Percentiles rank a stretch among this genome's conserved stretches.
Conservation (phyloP, 495 filamentous ascomycete genomes). For the Hypoxylon lienhwacheense region DNA sequence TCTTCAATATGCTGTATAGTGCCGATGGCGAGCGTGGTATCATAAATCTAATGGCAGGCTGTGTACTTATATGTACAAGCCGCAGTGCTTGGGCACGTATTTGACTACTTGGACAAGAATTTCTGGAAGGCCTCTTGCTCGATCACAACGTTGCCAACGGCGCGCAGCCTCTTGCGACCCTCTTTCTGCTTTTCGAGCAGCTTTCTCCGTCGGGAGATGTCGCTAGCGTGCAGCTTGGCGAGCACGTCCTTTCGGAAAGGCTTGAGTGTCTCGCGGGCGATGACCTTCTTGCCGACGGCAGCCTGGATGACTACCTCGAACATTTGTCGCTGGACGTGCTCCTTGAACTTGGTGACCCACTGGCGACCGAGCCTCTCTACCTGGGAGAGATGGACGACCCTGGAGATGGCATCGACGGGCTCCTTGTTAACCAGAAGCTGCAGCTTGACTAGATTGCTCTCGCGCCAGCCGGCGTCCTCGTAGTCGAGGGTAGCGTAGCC, state of each 20-base stretch:
- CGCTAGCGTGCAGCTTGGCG: conserved; percentile 89
- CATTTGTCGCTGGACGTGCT: conserved; percentile 93
- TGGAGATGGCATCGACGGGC: conserved; percentile 91
- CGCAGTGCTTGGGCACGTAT: too few relatives aligned
- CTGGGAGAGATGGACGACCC: conserved; percentile 82
- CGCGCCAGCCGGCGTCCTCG: conserved; percentile 87
- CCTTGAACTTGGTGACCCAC: conserved; percentile 97
- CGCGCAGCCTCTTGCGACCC: conserved; percentile 80
- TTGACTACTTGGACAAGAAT: conserved; percentile 69
- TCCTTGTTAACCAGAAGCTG: conserved; percentile 90
- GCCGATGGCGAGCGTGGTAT: too few relatives aligned
- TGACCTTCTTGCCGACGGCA: conserved; percentile 75
- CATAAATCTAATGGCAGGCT: too few relatives aligned
- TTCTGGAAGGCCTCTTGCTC: conserved; percentile 92
- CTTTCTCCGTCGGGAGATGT: conserved; percentile 80
- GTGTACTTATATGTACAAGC: too few relatives aligned
- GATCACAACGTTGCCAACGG: conserved; percentile 80
- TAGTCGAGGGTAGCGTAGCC: conserved; percentile 84
- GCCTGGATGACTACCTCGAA: conserved; percentile 97
- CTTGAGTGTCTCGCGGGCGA: conserved; percentile 94
- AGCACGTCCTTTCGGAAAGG: conserved; percentile 94
- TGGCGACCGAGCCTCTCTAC: conserved; percentile 71
- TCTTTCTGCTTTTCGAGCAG: conserved; percentile 97
- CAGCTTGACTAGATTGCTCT: conserved; percentile 81
- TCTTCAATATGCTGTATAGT: too few relatives aligned